Evolutionary conservation across 2,329 filamentous ascomycete species (phyloP).

Genomic region (Phaeosphaeriaceae sp.): DNA sequence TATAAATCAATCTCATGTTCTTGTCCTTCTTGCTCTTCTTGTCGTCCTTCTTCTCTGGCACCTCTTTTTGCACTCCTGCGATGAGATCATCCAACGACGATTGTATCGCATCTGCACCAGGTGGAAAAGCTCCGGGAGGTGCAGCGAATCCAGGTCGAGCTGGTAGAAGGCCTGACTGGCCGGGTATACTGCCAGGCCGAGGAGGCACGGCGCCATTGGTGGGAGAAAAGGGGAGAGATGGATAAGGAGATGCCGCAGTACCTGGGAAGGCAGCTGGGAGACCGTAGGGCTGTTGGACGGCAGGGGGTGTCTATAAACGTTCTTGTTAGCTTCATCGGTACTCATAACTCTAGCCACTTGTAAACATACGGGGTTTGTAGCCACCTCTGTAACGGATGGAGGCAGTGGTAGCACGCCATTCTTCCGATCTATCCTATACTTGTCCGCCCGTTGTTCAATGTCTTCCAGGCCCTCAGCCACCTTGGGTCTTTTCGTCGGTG

Average conservation of each 20-base stretch:
- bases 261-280: slow-evolving; percentile 9
- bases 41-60: slow-evolving; percentile 36
- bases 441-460: slow-evolving; percentile 78
- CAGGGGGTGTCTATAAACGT: slow-evolving; percentile 27
- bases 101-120: slow-evolving; percentile 32
- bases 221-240: slow-evolving; percentile 35
- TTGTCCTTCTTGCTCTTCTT: slow-evolving; percentile 70
- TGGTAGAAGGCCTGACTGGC: slow-evolving; percentile 32
- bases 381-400: slow-evolving; percentile 52
- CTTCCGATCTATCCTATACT: slow-evolving; percentile 36
- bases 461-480: slow-evolving; percentile 75
- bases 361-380: slow-evolving; percentile 18
- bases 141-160: slow-evolving; percentile 49
- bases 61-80: slow-evolving; percentile 56
- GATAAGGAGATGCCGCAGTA: slow-evolving; percentile 27
- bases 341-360: background rate
- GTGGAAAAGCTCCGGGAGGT: slow-evolving; percentile 6
- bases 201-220: slow-evolving; percentile 29
- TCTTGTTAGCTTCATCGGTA: slow-evolving; percentile 14
- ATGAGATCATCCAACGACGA: slow-evolving; percentile 61
- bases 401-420: slow-evolving; percentile 50
- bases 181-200: slow-evolving; percentile 41
- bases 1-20: slow-evolving; percentile 74
- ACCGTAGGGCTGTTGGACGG: slow-evolving; percentile 24
- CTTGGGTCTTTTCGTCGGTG: slow-evolving; percentile 66